Conservation (phyloP, 1,284 basidiomycete species). For the Gymnopus androsaceus region DNA sequence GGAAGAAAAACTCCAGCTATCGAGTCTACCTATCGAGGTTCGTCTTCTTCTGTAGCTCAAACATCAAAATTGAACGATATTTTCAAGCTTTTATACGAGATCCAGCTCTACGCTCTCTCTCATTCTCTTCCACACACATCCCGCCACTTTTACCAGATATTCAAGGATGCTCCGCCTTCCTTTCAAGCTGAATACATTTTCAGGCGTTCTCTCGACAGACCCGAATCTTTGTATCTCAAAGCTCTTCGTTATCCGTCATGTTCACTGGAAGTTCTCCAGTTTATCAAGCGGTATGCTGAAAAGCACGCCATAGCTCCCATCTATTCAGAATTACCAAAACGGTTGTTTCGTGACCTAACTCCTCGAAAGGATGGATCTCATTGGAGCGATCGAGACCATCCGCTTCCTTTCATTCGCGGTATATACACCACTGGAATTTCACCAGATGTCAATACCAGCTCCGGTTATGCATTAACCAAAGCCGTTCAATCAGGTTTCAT, state of each 20-base stretch:
- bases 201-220: background rate
- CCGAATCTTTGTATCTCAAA: slow-evolving; percentile 42
- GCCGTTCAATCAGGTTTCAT: slow-evolving; percentile 68
- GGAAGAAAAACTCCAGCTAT: slow-evolving; percentile 11
- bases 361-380: slow-evolving; percentile 26
- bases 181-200: slow-evolving; percentile 65
- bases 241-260: slow-evolving; percentile 70
- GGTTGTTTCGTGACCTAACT: slow-evolving; percentile 58
- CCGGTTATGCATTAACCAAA: slow-evolving; percentile 77
- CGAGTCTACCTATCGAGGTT: slow-evolving; percentile 49
- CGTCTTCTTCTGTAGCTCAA: slow-evolving; percentile 9
- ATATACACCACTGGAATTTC: slow-evolving; percentile 45
- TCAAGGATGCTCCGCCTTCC: slow-evolving; percentile 50
- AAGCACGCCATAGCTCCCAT: background rate
- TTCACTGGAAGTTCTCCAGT: slow-evolving; percentile 53
- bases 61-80: background rate
- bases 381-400: slow-evolving; percentile 51
- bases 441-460: slow-evolving; percentile 60
- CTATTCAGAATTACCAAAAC: slow-evolving; percentile 53
- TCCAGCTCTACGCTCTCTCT: slow-evolving; percentile 69
- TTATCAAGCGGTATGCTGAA: slow-evolving; percentile 29
- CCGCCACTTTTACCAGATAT: slow-evolving; percentile 51
- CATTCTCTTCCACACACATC: slow-evolving; percentile 58
- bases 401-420: slow-evolving; percentile 61
- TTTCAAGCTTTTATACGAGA: slow-evolving; percentile 68